A percentile compares a stretch with the other conserved stretches of the same genome.
phyloP scores from a whole-genome alignment of 257 asterid species.

The Fraxinus pennsylvanica region DNA sequence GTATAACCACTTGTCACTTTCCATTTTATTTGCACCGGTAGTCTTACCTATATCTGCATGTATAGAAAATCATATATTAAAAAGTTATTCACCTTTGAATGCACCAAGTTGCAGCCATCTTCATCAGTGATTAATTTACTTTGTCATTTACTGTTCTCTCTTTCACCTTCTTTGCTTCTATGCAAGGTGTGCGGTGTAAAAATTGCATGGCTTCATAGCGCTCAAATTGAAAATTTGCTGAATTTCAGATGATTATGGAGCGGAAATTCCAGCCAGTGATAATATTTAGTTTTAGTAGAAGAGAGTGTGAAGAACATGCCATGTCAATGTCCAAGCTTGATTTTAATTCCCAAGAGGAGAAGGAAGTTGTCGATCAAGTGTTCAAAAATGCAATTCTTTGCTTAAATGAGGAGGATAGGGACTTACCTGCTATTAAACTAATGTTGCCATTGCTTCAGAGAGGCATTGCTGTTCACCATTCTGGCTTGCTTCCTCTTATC shows the following conservation, averaged over 20 bases:
- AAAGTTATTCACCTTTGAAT: neutral
- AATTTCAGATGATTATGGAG: slow-evolving; percentile 92
- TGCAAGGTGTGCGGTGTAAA: neutral
- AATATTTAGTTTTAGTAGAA: slow-evolving; percentile 94
- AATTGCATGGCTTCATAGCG: slow-evolving; percentile 1
- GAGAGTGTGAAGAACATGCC: slow-evolving; percentile 99
- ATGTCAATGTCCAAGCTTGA: slow-evolving; percentile 98
- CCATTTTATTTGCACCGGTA: slow-evolving; percentile 2
- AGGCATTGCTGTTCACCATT: slow-evolving; percentile 99
- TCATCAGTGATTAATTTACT: slow-evolving; percentile 2
- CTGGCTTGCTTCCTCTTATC: slow-evolving; percentile 95
- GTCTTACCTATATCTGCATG: neutral
- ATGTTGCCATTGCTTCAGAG: slow-evolving; percentile 96
- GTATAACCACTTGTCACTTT: slow-evolving; percentile 17
- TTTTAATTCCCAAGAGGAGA: slow-evolving; percentile 83
- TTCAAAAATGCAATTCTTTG: slow-evolving; percentile 79
- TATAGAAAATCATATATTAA: neutral
- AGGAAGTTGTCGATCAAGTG: slow-evolving; percentile 81
- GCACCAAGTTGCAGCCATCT: slow-evolving; percentile 3
- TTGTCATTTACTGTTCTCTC: neutral
- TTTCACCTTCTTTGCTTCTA: slow-evolving; percentile 13
- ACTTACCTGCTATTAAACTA: slow-evolving; percentile 88
- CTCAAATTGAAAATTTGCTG: slow-evolving; percentile 28
- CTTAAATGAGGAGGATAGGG: slow-evolving; percentile 91
- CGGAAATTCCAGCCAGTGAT: slow-evolving; percentile 95